Evolutionary conservation across 495 filamentous ascomycete genomes (phyloP).

Genomic region (Chlorociboria aeruginascens): DNA sequence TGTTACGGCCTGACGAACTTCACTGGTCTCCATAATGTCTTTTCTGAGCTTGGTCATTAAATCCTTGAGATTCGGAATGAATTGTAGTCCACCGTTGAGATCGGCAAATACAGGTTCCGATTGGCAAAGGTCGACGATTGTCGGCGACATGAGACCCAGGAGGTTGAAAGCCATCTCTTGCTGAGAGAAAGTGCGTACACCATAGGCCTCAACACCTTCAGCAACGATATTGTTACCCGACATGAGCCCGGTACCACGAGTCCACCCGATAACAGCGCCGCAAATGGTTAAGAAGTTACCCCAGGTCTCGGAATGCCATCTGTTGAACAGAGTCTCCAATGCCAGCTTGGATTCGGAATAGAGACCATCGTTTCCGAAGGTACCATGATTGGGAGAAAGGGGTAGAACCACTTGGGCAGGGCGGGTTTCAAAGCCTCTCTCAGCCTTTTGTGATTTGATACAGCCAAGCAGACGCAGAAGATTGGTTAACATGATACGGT

Average conservation of each 20-base stretch:
- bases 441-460: constrained; percentile 81
- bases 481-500: constrained; percentile 99
- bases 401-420: constrained; percentile 95
- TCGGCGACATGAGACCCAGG: constrained; percentile 88
- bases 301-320: constrained; percentile 98
- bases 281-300: constrained; percentile 96
- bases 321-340: constrained; percentile 94
- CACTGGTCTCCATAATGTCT: constrained; percentile 86
- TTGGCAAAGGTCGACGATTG: constrained; percentile 92
- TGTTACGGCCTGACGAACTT: constrained; percentile 83
- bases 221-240: constrained; percentile 96
- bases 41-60: constrained; percentile 82
- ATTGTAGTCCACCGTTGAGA: constrained; percentile 93
- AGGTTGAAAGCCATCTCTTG: constrained; percentile 99
- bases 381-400: constrained; percentile 95
- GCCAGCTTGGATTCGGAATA: constrained; percentile 98
- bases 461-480: constrained; percentile 78
- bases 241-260: constrained; percentile 96
- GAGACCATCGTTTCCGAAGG: constrained; percentile 93
- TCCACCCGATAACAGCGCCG: constrained; percentile 98
- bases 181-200: constrained; percentile 96
- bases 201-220: constrained; percentile 90
- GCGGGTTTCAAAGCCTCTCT: constrained; percentile 81
- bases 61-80: constrained; percentile 93
- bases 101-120: constrained; percentile 92